Percentiles rank a stretch among this genome's conserved stretches.
phyloP scores from a whole-genome alignment of 2,329 filamentous ascomycete genomes.

The Mollisiaceae sp. region DNA sequence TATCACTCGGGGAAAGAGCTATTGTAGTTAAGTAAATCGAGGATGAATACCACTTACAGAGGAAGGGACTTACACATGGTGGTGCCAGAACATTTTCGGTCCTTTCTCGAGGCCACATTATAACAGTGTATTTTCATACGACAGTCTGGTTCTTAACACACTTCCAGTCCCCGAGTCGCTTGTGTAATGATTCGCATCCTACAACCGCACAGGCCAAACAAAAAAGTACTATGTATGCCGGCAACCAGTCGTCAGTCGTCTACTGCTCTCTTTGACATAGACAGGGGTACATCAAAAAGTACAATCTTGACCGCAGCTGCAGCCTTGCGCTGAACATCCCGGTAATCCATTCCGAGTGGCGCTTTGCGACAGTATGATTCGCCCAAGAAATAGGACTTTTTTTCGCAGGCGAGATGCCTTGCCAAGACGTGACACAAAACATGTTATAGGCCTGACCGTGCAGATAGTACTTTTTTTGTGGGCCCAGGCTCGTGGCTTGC shows the following conservation, averaged over 20 bases:
- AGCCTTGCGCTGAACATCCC: slow-evolving; percentile 13
- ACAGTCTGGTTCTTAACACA: slow-evolving; percentile 13
- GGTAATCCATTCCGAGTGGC: slow-evolving; percentile 5
- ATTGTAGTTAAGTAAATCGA: slow-evolving; percentile 14
- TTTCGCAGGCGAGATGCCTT: slow-evolving; percentile 14
- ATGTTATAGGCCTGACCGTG: slow-evolving; percentile 12
- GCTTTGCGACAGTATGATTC: slow-evolving; percentile 16
- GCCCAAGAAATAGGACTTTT: slow-evolving; percentile 21
- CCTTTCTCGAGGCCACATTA: slow-evolving; percentile 8
- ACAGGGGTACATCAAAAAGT: slow-evolving; percentile 16
- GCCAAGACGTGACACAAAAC: slow-evolving; percentile 17
- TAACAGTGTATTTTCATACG: not conserved
- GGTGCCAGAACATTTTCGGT: slow-evolving; percentile 1
- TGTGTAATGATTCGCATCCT: slow-evolving; percentile 8
- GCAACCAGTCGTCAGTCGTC: slow-evolving; percentile 8
- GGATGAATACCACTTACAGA: slow-evolving; percentile 5
- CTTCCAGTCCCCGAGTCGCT: slow-evolving; percentile 3
- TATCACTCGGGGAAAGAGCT: slow-evolving; percentile 25
- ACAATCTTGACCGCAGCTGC: slow-evolving; percentile 10
- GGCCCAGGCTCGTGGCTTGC: slow-evolving; percentile 14
- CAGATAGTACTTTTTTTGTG: slow-evolving; percentile 23
- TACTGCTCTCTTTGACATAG: not conserved
- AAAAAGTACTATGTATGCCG: slow-evolving; percentile 17
- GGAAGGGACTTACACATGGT: slow-evolving; percentile 23
- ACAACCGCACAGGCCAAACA: not conserved